These are phyloP conservation scores for Aspergillus haitiensis DNA, from an alignment of 495 filamentous ascomycete species.

Conservation along the genomic window DNA sequence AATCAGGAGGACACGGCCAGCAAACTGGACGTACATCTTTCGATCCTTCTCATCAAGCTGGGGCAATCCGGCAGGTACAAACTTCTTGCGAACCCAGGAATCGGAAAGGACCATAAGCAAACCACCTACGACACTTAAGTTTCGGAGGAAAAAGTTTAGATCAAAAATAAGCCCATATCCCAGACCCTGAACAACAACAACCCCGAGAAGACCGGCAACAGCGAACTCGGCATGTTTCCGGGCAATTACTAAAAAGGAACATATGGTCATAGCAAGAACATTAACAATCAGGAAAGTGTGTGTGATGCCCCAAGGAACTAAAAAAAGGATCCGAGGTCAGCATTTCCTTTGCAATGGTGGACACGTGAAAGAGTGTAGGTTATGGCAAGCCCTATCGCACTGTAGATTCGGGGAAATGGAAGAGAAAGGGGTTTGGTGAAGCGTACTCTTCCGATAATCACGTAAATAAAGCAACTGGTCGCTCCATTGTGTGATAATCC, in stretches of 20 bases:
- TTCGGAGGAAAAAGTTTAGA: slow-evolving; percentile 99
- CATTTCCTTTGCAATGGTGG: not conserved
- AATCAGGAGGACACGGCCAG: slow-evolving; percentile 92
- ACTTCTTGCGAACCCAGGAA: slow-evolving; percentile 95
- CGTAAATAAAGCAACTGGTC: slow-evolving; percentile 93
- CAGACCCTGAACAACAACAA: slow-evolving; percentile 93
- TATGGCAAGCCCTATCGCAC: too few species aligned
- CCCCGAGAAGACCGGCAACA: slow-evolving; percentile 82
- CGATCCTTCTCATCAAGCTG: slow-evolving; percentile 96
- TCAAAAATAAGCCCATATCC: slow-evolving; percentile 99
- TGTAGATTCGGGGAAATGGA: slow-evolving; percentile 2
- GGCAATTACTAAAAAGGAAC: slow-evolving; percentile 81
- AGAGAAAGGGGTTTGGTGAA: slow-evolving; percentile 11
- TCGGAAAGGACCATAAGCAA: slow-evolving; percentile 97
- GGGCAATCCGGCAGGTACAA: slow-evolving; percentile 92
- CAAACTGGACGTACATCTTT: slow-evolving; percentile 99
- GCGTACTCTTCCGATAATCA: slow-evolving; percentile 88
- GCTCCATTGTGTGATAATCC: slow-evolving; percentile 97
- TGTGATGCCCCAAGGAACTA: slow-evolving; percentile 86
- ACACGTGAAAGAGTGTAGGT: not conserved
- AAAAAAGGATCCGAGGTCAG: slow-evolving; percentile 7
- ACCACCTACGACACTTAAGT: slow-evolving; percentile 93
- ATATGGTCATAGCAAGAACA: slow-evolving; percentile 82
- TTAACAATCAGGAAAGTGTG: slow-evolving; percentile 92
- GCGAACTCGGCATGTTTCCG: slow-evolving; percentile 91